Evolutionary conservation across 2,329 filamentous ascomycete species (phyloP).

Genomic region (Sporothrix schenckii): DNA sequence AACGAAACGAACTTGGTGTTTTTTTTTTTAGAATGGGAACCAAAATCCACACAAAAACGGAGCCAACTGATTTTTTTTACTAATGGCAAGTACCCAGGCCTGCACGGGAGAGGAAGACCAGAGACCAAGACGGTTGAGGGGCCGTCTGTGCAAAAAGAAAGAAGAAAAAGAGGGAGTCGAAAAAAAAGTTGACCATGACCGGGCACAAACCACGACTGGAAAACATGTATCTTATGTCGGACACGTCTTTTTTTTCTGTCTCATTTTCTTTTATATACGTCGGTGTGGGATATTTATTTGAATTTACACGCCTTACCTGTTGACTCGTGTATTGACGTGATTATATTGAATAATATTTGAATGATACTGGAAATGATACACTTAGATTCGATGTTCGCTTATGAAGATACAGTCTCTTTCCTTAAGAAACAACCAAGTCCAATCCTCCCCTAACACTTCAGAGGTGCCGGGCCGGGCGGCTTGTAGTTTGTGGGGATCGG

Average conservation of each 20-base stretch:
- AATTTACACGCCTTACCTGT: not conserved
- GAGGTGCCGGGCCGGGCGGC: constrained; percentile 34
- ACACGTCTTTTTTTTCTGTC: constrained; percentile 19
- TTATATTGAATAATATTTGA: not conserved
- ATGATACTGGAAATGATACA: not conserved
- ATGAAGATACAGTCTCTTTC: not conserved
- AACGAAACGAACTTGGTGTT: constrained; percentile 17
- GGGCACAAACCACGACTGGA: not conserved
- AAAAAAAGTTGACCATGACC: constrained; percentile 23
- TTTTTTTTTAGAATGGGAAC: constrained; percentile 28
- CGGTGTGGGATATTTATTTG: constrained; percentile 25
- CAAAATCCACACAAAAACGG: constrained; percentile 12
- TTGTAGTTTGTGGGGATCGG: constrained; percentile 47
- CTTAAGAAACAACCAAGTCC: not conserved
- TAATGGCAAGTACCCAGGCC: constrained; percentile 22
- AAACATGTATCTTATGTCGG: constrained; percentile 27
- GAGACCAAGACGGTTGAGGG: too few species aligned
- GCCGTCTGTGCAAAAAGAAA: not conserved
- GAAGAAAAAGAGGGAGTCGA: not conserved
- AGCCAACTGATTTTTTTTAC: constrained; percentile 25
- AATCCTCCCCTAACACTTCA: constrained; percentile 29
- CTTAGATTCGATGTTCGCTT: not conserved
- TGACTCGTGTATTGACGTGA: not conserved
- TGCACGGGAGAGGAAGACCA: not conserved
- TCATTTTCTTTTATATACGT: constrained; percentile 22